Percentiles rank a stretch among this genome's conserved stretches.
Evolutionary conservation across 2,329 filamentous ascomycete species (phyloP).

Genomic region (Dactylellina haptotyla): DNA sequence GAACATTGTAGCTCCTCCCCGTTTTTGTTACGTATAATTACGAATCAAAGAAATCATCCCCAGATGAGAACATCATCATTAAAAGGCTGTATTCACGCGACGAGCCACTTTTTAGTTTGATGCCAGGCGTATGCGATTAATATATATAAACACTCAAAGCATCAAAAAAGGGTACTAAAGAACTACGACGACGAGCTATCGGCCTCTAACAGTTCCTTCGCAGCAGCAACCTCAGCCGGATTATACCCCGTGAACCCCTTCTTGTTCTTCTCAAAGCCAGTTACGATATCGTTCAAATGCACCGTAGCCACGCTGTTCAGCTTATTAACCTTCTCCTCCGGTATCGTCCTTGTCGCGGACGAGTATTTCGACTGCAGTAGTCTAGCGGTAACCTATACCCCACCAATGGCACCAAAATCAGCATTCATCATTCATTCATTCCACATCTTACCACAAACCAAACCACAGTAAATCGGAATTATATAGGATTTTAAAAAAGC

Average conservation of each 20-base stretch:
- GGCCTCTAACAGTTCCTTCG: constrained; percentile 72
- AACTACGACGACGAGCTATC: constrained; percentile 60
- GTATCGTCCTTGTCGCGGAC: constrained; percentile 35
- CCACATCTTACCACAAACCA: neutral
- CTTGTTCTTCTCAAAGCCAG: constrained; percentile 70
- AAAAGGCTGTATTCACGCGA: constrained; percentile 20
- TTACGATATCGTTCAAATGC: constrained; percentile 80
- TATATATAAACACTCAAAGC: neutral
- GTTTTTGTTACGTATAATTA: neutral
- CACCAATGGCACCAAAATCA: constrained; percentile 58
- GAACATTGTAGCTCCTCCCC: too few relatives aligned
- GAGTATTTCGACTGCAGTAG: constrained; percentile 40
- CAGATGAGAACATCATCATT: constrained; percentile 14
- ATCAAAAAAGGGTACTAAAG: neutral
- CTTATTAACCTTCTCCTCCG: constrained; percentile 69
- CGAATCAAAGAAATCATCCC: neutral
- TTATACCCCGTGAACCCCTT: constrained; percentile 78
- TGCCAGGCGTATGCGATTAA: neutral
- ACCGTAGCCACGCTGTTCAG: constrained; percentile 77
- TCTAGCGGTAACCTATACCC: constrained; percentile 57
- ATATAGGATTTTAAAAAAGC: neutral
- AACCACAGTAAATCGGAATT: neutral
- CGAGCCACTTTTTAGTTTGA: constrained; percentile 9
- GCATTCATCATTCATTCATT: neutral
- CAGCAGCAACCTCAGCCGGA: constrained; percentile 75